Conservation (phyloP, 345 rosid genomes). For the Nephelium lappaceum region DNA sequence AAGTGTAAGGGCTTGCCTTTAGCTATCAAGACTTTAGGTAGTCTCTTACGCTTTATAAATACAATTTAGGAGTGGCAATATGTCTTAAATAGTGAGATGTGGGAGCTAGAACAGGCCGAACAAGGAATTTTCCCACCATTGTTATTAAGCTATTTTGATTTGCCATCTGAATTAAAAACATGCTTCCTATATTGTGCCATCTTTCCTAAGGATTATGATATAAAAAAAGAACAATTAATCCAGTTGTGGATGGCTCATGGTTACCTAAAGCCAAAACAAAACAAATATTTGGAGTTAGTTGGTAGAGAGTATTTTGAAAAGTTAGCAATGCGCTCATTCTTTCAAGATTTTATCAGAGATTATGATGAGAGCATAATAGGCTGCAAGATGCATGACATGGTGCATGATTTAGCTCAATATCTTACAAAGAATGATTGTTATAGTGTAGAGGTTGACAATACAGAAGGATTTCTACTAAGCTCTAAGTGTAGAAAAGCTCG, state of each 20-base stretch:
- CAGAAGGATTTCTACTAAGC: no score
- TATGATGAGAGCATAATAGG: not conserved
- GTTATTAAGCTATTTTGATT: slow-evolving; percentile 1
- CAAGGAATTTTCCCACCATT: not conserved
- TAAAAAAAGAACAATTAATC: not conserved
- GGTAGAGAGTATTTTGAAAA: not conserved
- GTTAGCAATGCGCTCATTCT: not conserved
- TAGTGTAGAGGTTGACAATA: not conserved
- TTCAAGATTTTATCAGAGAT: not conserved
- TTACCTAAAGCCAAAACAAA: not conserved
- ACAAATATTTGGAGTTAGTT: not conserved
- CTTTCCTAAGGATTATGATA: not conserved
- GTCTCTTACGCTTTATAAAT: not conserved
- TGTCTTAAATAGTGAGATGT: not conserved
- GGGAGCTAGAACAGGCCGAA: not conserved
- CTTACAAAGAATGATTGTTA: not conserved
- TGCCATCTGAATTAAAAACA: not conserved
- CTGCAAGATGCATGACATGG: not conserved
- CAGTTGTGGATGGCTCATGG: not conserved
- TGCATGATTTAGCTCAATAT: not conserved
- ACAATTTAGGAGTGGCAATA: not conserved
- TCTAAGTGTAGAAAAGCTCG: not conserved
- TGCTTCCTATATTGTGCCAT: not conserved
- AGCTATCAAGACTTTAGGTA: not conserved
- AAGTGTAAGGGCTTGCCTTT: not conserved